phyloP scores from a whole-genome alignment of 2,329 filamentous ascomycete species.

The Fusarium napiforme region DNA sequence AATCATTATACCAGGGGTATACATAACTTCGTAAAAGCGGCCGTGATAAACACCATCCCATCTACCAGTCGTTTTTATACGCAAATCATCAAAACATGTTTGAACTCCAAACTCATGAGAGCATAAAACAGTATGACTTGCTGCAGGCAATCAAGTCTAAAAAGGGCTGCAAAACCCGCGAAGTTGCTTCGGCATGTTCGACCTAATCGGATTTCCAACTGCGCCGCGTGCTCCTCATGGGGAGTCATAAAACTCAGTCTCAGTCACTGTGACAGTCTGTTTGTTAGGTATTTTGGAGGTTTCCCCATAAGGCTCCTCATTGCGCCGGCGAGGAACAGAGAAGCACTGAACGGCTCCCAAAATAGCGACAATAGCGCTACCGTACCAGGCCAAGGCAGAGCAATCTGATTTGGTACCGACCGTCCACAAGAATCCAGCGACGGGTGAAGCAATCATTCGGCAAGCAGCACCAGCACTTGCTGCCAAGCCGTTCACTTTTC shows the following conservation, averaged over 20 bases:
- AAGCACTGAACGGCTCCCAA: constrained; percentile 71
- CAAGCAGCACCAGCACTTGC: constrained; percentile 74
- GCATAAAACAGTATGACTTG: background rate
- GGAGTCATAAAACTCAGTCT: constrained; percentile 47
- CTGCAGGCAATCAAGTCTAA: constrained; percentile 1
- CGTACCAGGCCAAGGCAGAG: constrained; percentile 72
- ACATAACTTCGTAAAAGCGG: constrained; percentile 22
- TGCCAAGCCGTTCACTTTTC: constrained; percentile 73
- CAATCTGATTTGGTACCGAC: constrained; percentile 68
- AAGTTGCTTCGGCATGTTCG: background rate
- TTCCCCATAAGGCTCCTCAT: constrained; percentile 47
- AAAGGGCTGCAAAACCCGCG: background rate
- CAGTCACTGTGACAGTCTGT: constrained; percentile 42
- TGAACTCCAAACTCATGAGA: constrained; percentile 16
- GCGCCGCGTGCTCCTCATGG: constrained; percentile 10
- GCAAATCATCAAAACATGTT: constrained; percentile 6
- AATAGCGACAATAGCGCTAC: constrained; percentile 66
- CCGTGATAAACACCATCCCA: constrained; percentile 7
- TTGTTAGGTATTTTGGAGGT: constrained; percentile 32
- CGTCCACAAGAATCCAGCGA: constrained; percentile 72
- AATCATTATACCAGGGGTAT: constrained; percentile 14
- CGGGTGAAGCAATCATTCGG: constrained; percentile 73
- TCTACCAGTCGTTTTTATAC: background rate
- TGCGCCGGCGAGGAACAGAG: constrained; percentile 54
- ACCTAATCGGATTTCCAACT: background rate